Evolutionary conservation across 2,329 filamentous ascomycete species (phyloP).

Genomic region (Corinectria fuckeliana): DNA sequence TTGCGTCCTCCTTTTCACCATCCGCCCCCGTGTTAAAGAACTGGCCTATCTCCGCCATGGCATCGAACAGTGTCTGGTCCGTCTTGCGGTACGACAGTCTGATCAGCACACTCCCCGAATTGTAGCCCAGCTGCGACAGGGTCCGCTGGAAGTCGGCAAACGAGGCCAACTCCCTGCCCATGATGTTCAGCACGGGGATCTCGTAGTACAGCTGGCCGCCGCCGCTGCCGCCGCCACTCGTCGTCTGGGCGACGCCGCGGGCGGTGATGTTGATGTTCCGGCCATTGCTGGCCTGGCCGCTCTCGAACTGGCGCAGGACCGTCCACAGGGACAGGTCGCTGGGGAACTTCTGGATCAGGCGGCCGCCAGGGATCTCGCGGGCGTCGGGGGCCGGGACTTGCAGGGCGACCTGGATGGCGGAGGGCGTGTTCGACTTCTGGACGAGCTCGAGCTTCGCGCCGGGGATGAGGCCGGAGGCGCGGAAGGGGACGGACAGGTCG

Average conservation of each 20-base stretch:
- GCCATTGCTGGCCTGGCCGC: slow-evolving; percentile 67
- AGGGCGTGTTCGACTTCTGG: slow-evolving; percentile 82
- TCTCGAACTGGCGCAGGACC: slow-evolving; percentile 88
- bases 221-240: slow-evolving; percentile 57
- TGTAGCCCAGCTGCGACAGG: slow-evolving; percentile 84
- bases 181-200: slow-evolving; percentile 81
- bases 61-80: slow-evolving; percentile 80
- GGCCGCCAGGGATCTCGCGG: slow-evolving; percentile 65
- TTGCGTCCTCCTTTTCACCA: slow-evolving; percentile 15
- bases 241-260: slow-evolving; percentile 72
- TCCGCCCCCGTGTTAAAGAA: slow-evolving; percentile 67
- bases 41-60: slow-evolving; percentile 79
- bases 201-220: slow-evolving; percentile 88
- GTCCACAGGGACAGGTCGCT: slow-evolving; percentile 91
- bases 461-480: slow-evolving; percentile 79
- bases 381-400: slow-evolving; percentile 79
- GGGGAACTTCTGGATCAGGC: slow-evolving; percentile 83
- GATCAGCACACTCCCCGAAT: slow-evolving; percentile 80
- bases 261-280: slow-evolving; percentile 81
- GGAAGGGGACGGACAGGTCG: slow-evolving; percentile 84
- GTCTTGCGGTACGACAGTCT: slow-evolving; percentile 79
- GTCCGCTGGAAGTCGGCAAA: slow-evolving; percentile 90
- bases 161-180: slow-evolving; percentile 78
- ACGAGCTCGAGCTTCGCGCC: slow-evolving; percentile 95
- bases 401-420: slow-evolving; percentile 86